A percentile compares a stretch with the other conserved stretches of the same genome.
phyloP scores from a whole-genome alignment of 1,284 basidiomycete genomes.

The Fereydounia khargensis region DNA sequence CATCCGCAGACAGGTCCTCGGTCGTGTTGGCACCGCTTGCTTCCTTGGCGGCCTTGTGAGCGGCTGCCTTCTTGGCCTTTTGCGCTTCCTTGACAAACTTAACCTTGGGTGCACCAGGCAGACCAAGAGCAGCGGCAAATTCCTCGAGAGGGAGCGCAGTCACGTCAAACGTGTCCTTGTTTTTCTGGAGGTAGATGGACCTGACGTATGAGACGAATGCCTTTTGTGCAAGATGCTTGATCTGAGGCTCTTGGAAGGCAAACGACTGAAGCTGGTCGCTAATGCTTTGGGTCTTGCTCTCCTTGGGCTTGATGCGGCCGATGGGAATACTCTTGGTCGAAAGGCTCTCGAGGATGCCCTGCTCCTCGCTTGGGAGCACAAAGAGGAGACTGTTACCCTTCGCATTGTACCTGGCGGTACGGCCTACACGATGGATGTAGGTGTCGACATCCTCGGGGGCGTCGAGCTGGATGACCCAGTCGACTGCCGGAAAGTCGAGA shows the following conservation, averaged over 20 bases:
- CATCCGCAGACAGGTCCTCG: too few species aligned
- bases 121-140: slow-evolving; percentile 83
- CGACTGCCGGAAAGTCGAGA: slow-evolving; percentile 91
- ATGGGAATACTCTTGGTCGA: slow-evolving; percentile 68
- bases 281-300: slow-evolving; percentile 82
- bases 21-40: slow-evolving; percentile 25
- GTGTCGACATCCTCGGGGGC: slow-evolving; percentile 97
- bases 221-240: slow-evolving; percentile 96
- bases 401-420: slow-evolving; percentile 89
- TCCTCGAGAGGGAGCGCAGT: slow-evolving; percentile 76
- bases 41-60: slow-evolving; percentile 38
- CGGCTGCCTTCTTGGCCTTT: slow-evolving; percentile 71
- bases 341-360: slow-evolving; percentile 76
- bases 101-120: slow-evolving; percentile 93
- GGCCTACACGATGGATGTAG: slow-evolving; percentile 93
- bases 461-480: slow-evolving; percentile 98
- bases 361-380: slow-evolving; percentile 84
- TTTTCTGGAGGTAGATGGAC: slow-evolving; percentile 86
- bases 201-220: slow-evolving; percentile 95
- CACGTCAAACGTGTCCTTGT: slow-evolving; percentile 88
- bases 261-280: slow-evolving; percentile 86
- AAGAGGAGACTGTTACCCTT: slow-evolving; percentile 83
- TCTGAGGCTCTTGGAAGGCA: slow-evolving; percentile 91
- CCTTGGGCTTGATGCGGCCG: slow-evolving; percentile 82
- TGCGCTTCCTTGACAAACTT: slow-evolving; percentile 77